phyloP scores from a whole-genome alignment of 2,329 filamentous ascomycete genomes.

The Lasiodiplodia hormozganensis region DNA sequence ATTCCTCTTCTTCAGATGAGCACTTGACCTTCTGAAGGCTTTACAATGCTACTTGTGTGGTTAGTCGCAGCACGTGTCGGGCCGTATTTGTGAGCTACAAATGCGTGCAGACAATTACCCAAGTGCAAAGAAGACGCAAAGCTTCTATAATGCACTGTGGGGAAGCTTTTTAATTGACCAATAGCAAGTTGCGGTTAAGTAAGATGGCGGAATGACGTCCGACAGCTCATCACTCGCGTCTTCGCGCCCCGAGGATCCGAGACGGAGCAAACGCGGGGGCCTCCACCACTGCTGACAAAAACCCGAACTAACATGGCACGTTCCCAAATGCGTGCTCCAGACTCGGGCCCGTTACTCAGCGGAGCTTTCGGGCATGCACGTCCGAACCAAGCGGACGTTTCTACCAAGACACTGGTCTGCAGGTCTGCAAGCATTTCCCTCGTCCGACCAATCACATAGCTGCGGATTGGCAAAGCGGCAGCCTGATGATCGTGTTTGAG shows the following conservation, averaged over 20 bases:
- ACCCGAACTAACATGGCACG: not conserved
- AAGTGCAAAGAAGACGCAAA: no score
- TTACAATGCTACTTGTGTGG: no score
- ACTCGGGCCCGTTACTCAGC: not conserved
- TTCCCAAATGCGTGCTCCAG: not conserved
- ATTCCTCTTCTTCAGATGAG: no score
- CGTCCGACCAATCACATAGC: not conserved
- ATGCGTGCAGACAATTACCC: not conserved
- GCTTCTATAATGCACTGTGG: not conserved
- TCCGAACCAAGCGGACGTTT: not conserved
- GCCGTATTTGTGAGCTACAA: no score
- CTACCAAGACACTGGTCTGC: not conserved
- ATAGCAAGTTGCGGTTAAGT: not conserved
- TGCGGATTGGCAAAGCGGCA: not conserved
- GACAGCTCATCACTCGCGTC: constrained; percentile 5
- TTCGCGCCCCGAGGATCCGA: constrained; percentile 9
- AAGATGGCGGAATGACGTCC: constrained; percentile 6
- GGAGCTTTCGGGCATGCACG: not conserved
- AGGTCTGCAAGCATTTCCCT: not conserved
- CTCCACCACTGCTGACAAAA: not conserved
- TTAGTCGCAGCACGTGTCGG: not conserved
- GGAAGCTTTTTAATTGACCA: not conserved
- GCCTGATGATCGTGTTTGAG: not conserved
- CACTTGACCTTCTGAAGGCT: no score
- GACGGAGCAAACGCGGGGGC: not conserved